phyloP scores from a whole-genome alignment of 495 filamentous ascomycete genomes.

The Daldinia grandis region DNA sequence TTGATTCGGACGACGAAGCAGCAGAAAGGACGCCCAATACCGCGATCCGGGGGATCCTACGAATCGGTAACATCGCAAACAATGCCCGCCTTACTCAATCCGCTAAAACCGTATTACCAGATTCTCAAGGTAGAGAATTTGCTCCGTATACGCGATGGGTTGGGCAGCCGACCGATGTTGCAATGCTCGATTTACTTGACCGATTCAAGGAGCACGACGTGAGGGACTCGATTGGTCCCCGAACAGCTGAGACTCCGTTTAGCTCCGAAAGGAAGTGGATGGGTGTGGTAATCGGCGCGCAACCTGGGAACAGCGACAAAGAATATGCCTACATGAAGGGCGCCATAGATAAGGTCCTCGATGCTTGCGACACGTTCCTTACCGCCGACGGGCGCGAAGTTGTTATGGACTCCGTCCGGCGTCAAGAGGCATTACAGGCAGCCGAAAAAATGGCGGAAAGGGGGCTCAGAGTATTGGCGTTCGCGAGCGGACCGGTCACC shows the following conservation, averaged over 20 bases:
- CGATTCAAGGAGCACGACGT: constrained; percentile 89
- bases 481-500: constrained; percentile 77
- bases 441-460: constrained; percentile 90
- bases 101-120: constrained; percentile 78
- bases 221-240: constrained; percentile 79
- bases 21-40: constrained; percentile 68
- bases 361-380: constrained; percentile 88
- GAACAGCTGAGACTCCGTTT: constrained; percentile 87
- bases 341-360: constrained; percentile 86
- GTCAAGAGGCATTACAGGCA: constrained; percentile 77
- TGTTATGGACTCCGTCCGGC: constrained; percentile 79
- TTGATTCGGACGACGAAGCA: constrained; percentile 73
- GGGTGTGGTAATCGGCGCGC: constrained; percentile 83
- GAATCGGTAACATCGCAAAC: constrained; percentile 95
- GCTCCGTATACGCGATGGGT: constrained; percentile 86
- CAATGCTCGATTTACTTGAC: constrained; percentile 91
- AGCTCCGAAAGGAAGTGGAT: constrained; percentile 99
- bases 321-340: constrained; percentile 94
- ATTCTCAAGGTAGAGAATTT: constrained; percentile 69
- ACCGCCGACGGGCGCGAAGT: constrained; percentile 87
- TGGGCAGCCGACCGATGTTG: constrained; percentile 96
- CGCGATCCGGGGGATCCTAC: constrained; percentile 78
- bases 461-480: constrained; percentile 89
- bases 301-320: constrained; percentile 59
- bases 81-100: constrained; percentile 82